Conservation (phyloP, 192 early-diverging fungal species). For the Gigaspora rosea region DNA sequence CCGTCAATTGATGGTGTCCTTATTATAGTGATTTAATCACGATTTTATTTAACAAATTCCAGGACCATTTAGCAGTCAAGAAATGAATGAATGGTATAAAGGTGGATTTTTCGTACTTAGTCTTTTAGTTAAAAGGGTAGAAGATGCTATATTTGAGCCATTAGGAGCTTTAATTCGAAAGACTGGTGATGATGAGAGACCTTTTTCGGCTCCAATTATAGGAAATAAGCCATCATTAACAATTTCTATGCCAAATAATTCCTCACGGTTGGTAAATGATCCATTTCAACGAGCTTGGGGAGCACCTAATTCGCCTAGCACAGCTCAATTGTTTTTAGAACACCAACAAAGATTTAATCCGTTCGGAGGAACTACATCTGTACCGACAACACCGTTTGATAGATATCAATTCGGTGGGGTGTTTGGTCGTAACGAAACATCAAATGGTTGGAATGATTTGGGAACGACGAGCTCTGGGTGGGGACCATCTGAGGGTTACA, state of each 20-base stretch:
- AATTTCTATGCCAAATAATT: conserved; percentile 30
- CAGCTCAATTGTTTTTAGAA: conserved; percentile 31
- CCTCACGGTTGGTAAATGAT: conserved; percentile 12
- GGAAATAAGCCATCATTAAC: conserved; percentile 25
- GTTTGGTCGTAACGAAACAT: conserved; percentile 26
- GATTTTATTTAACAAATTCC: background rate
- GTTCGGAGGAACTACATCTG: conserved; percentile 29
- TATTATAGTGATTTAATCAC: background rate
- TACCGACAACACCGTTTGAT: conserved; percentile 34
- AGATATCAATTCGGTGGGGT: conserved; percentile 30
- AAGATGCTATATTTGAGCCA: conserved; percentile 78
- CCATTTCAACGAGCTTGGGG: conserved; percentile 25
- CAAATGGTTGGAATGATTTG: conserved; percentile 28
- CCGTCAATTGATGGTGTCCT: background rate
- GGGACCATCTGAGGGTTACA: conserved; percentile 11
- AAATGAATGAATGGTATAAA: conserved; percentile 96
- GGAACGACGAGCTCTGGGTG: conserved; percentile 1
- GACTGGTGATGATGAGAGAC: conserved; percentile 66
- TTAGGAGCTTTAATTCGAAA: conserved; percentile 67
- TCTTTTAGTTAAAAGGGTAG: conserved; percentile 81
- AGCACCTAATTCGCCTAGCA: conserved; percentile 28
- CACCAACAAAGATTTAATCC: conserved; percentile 35
- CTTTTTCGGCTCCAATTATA: conserved; percentile 63
- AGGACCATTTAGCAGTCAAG: conserved; percentile 75
- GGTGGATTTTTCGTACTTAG: conserved; percentile 81